Evolutionary conservation across 768 basidiomycete genomes (phyloP), one percentile per base, ranked within the genome.

Genomic region (Mycena galericulata): DNA sequence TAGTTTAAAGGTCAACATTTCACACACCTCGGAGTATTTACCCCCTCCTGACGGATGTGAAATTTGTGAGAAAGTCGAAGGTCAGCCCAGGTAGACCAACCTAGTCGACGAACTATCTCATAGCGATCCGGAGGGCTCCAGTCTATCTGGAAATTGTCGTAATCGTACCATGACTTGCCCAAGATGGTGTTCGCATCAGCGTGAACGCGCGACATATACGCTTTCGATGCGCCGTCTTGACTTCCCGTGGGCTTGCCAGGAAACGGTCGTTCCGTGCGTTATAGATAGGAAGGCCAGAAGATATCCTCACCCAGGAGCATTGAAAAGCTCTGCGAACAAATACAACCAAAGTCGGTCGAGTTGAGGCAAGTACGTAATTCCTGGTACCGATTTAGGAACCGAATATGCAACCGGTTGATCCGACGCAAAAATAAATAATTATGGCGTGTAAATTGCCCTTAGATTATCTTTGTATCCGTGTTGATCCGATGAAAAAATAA

Each of bases 71-170:
- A 36, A 6, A 36, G 8, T 14, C 6, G 34, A 14, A 7, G 34
- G 14, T 36, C 14, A 36, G 14, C 8, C 34, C 14, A 36, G 34
- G 34, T 6, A 36, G 34, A 36, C 34, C 6, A 7, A 30, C 90
- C 90, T 38, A 91, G 81, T 68, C 89, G 86, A 60, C 86, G 80
- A 55, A 89, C 83, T 64, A 91, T 85, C 74, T 91, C 89, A 77
- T 91, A 91, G 38, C 88, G 86, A 62, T 90, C 89, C 66, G 90
- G 87, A n/a, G 80, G 72, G 61, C 89, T 89, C 90, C 90, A 91
- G 62, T 89, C 86, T 61, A 90, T 83, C 69, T 81, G 79, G 60
- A 88, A 85, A 71, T 87, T 88, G 69, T 91, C 88, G 73, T 90
- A 90, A 73, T 89, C 89, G 75, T 87, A 89, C 89, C 89, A 91